phyloP scores from a whole-genome alignment of 176 grass and related monocot genomes.

The Triticum timopheevii region DNA sequence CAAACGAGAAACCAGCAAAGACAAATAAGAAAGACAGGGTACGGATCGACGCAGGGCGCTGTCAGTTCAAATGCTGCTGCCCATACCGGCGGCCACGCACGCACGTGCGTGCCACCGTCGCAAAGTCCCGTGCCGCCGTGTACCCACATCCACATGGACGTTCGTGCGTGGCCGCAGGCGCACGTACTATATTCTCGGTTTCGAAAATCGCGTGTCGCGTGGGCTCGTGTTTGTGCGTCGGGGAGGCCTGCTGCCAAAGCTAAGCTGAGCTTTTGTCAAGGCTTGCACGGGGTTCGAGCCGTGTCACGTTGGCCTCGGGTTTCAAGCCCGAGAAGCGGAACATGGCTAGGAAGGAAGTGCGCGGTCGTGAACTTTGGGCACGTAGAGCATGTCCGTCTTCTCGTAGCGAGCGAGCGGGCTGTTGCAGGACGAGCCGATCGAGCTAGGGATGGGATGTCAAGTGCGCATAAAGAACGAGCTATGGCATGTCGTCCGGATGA shows the following conservation, averaged over 20 bases:
- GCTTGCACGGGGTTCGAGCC: not conserved
- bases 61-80: not conserved
- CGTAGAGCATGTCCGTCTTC: not conserved
- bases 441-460: not conserved
- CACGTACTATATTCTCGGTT: not conserved
- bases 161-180: not conserved
- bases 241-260: too few relatives aligned
- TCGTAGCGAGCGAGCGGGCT: not conserved
- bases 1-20: not conserved
- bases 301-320: slow-evolving; percentile 8
- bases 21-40: not conserved
- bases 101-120: slow-evolving; percentile 40
- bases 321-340: not conserved
- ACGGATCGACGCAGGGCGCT: not conserved
- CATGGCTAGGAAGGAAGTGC: not conserved
- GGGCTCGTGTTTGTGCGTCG: not conserved
- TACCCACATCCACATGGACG: not conserved
- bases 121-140: not conserved
- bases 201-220: not conserved
- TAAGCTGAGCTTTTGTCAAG: too few relatives aligned
- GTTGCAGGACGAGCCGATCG: not conserved
- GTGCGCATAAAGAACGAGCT: not conserved
- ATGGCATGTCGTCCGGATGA: not conserved
- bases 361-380: not conserved
- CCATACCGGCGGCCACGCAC: slow-evolving; percentile 35